Conservation (phyloP, 1,284 basidiomycete genomes). For the Pyrrhoderma lamaoense region DNA sequence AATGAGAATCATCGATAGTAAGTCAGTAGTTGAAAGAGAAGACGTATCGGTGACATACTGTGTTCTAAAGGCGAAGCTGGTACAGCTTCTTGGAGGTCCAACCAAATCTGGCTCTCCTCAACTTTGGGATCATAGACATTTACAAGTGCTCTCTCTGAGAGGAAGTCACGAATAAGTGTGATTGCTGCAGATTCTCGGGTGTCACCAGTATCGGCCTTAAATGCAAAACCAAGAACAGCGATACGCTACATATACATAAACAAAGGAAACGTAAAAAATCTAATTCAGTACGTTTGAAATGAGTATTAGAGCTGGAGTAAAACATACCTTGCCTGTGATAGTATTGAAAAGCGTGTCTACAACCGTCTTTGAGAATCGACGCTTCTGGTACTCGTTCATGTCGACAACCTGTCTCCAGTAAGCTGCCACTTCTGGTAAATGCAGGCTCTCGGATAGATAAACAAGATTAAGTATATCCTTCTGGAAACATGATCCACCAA, state of each 20-base stretch:
- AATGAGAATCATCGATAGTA: neutral
- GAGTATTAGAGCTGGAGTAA: conserved; percentile 22
- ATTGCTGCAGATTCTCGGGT: conserved; percentile 98
- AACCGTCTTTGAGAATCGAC: conserved; percentile 81
- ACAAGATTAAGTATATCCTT: conserved; percentile 99
- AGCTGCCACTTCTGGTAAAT: conserved; percentile 94
- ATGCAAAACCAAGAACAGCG: conserved; percentile 92
- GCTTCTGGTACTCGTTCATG: conserved; percentile 97
- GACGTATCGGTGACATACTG: conserved; percentile 40
- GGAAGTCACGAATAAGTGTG: conserved; percentile 90
- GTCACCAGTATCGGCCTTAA: conserved; percentile 96
- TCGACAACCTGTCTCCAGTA: conserved; percentile 96
- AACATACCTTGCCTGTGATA: conserved; percentile 70
- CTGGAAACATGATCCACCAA: conserved; percentile 98
- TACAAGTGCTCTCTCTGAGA: conserved; percentile 80
- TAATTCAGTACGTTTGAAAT: neutral
- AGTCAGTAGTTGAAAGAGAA: neutral
- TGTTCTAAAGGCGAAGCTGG: conserved; percentile 46
- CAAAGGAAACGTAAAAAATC: no score
- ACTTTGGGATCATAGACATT: conserved; percentile 93
- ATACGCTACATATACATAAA: conserved; percentile 67
- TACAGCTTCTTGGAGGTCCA: conserved; percentile 62
- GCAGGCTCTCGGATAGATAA: conserved; percentile 90
- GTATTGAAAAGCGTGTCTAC: conserved; percentile 98
- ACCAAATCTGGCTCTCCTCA: conserved; percentile 64